Conservation (phyloP, 2,329 filamentous ascomycete genomes). For the Pseudogymnoascus sp. region DNA sequence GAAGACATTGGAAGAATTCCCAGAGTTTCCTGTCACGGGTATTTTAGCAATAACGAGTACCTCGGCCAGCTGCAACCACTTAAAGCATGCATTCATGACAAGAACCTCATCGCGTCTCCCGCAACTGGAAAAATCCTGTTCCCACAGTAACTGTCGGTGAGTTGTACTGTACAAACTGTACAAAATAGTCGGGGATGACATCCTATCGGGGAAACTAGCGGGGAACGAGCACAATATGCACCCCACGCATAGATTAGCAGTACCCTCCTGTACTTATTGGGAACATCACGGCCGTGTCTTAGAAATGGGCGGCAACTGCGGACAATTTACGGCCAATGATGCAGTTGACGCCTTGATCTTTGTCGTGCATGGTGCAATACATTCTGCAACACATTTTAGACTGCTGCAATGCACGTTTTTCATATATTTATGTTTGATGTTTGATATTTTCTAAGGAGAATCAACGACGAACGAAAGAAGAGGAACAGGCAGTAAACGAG, state of each 20-base stretch:
- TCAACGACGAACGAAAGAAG: neutral
- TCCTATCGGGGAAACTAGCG: constrained; percentile 5
- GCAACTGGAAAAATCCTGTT: neutral
- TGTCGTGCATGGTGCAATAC: neutral
- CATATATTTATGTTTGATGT: neutral
- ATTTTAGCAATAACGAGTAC: neutral
- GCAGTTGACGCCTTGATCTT: neutral
- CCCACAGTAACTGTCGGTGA: constrained; percentile 7
- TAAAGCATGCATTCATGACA: neutral
- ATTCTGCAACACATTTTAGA: neutral
- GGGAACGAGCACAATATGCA: neutral
- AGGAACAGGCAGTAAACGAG: neutral
- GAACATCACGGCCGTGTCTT: neutral
- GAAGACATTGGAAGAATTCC: neutral
- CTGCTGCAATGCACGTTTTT: neutral
- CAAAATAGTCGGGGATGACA: neutral
- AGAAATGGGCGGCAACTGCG: neutral
- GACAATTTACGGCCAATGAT: neutral
- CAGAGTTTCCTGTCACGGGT: neutral
- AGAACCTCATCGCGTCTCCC: neutral
- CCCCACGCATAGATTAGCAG: constrained; percentile 6
- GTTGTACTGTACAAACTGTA: constrained; percentile 3
- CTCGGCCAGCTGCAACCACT: neutral
- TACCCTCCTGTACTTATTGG: neutral
- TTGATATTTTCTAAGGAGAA: neutral